Percentiles rank a stretch among this genome's conserved stretches.
These are phyloP conservation scores for Euphorbia peplus DNA, from an alignment of 345 rosid species.

Conservation along the genomic window DNA sequence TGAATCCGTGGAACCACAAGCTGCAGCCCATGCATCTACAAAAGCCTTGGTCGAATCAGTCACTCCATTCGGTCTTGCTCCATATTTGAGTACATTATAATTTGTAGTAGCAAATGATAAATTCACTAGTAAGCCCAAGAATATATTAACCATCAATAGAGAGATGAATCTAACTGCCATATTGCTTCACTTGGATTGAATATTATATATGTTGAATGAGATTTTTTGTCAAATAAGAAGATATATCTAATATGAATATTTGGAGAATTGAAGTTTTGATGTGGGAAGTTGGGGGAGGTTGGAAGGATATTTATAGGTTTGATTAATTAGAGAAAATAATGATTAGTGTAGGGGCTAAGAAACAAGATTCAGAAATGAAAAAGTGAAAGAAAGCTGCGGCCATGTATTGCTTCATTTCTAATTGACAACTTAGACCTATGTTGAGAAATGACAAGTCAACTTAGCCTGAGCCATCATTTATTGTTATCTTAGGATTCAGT, in stretches of 20 bases:
- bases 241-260: too few relatives aligned
- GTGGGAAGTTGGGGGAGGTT: neutral
- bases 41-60: constrained; percentile 9
- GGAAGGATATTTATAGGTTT: neutral
- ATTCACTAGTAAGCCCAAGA: neutral
- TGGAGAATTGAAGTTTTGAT: neutral
- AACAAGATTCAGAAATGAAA: neutral
- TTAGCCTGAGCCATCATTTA: too few relatives aligned
- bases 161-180: neutral
- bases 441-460: too few relatives aligned
- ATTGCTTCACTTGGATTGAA: neutral
- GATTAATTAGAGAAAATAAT: neutral
- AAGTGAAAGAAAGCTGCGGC: neutral
- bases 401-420: neutral
- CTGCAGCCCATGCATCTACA: constrained; percentile 10
- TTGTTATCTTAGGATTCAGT: too few relatives aligned
- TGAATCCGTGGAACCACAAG: constrained; percentile 1
- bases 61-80: constrained; percentile 3
- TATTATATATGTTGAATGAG: neutral
- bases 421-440: too few relatives aligned
- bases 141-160: neutral
- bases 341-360: too few relatives aligned
- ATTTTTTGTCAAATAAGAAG: too few relatives aligned
- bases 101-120: neutral
- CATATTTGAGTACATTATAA: constrained; percentile 6